Evolutionary conservation across 2,329 filamentous ascomycete species (phyloP).

Genomic region (Bipolaris cookei): DNA sequence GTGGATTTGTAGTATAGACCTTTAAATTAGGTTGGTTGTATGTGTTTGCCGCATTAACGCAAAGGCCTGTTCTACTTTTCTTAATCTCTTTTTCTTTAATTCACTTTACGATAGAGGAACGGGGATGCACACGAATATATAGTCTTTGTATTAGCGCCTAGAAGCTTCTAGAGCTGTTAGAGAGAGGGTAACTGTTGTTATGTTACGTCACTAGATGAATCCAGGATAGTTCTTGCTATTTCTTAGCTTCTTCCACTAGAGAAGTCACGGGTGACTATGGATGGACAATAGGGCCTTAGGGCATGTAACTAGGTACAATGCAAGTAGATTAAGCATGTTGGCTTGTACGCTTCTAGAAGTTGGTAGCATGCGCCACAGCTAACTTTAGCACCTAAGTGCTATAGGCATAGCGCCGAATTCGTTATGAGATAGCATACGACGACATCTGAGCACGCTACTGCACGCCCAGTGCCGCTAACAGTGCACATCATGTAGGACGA

Average conservation of each 20-base stretch:
- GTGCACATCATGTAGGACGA: no score
- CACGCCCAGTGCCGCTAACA: no score
- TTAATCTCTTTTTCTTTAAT: conserved; percentile 2
- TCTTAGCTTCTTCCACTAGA: neutral
- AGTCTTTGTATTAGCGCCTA: neutral
- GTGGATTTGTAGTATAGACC: conserved; percentile 20
- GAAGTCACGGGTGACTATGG: no score
- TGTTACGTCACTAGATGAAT: neutral
- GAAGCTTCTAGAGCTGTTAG: neutral
- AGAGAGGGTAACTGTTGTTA: neutral
- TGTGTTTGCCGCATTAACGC: neutral
- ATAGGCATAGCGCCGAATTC: no score
- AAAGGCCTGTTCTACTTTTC: neutral
- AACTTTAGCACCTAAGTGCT: no score
- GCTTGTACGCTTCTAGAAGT: no score
- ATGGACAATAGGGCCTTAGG: no score
- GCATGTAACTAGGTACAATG: no score
- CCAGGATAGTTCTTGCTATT: neutral
- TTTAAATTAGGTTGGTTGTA: neutral
- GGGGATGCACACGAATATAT: conserved; percentile 8
- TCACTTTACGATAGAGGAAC: conserved; percentile 2
- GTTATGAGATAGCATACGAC: no score
- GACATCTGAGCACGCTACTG: no score
- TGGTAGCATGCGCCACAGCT: no score
- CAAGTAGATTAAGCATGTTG: no score